phyloP scores from a whole-genome alignment of 2,329 filamentous ascomycete genomes.

The Cercospora zeae-maydis region DNA sequence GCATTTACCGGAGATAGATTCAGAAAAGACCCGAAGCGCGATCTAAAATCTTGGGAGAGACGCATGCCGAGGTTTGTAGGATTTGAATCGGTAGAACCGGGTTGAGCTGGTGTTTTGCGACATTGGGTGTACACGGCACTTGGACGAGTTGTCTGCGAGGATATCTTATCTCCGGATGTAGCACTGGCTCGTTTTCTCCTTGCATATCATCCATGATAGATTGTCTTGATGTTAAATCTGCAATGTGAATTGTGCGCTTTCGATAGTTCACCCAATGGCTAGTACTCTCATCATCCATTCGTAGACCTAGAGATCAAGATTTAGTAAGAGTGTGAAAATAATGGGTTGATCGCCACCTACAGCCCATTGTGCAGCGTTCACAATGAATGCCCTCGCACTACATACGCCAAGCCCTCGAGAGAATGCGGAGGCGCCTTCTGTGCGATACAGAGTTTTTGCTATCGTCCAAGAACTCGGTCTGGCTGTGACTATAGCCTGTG shows the following conservation, averaged over 20 bases:
- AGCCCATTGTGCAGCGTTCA: conserved; percentile 91
- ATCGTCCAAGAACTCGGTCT: conserved; percentile 59
- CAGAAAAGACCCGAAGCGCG: too few species aligned
- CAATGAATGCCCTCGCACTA: conserved; percentile 80
- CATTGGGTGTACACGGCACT: too few species aligned
- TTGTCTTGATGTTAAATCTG: background rate
- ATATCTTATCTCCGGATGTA: background rate
- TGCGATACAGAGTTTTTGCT: conserved; percentile 63
- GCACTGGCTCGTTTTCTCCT: background rate
- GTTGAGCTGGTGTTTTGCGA: too few species aligned
- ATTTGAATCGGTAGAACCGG: too few species aligned
- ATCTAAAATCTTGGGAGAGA: too few species aligned
- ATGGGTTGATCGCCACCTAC: conserved; percentile 40
- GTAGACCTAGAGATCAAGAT: conserved; percentile 49
- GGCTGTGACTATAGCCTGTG: conserved; percentile 2
- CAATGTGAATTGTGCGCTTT: background rate
- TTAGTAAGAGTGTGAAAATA: background rate
- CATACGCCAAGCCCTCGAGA: conserved; percentile 80
- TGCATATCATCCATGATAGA: background rate
- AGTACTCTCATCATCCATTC: conserved; percentile 71
- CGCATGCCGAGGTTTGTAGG: too few species aligned
- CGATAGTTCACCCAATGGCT: conserved; percentile 7
- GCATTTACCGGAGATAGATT: too few species aligned
- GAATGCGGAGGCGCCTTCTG: conserved; percentile 70
- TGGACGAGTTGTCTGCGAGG: too few species aligned